Conservation (phyloP, 345 rosid species). For the Brassica rapa region DNA sequence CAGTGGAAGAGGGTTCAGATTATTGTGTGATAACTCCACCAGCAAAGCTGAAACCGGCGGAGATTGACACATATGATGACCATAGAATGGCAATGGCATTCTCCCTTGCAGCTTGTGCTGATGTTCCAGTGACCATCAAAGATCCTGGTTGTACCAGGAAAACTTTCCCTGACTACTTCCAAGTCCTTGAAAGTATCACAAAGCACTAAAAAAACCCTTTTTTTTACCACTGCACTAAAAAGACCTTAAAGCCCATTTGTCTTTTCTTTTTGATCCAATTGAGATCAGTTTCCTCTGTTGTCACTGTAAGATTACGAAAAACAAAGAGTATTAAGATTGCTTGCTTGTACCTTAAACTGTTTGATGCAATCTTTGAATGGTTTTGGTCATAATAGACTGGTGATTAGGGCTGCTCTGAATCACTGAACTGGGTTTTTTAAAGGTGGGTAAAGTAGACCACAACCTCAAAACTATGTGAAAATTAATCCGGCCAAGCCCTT, state of each 20-base stretch:
- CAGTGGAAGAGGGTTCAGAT: conserved; percentile 95
- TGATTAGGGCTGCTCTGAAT: too few relatives aligned
- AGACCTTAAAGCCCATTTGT: background rate
- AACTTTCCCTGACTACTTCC: conserved; percentile 95
- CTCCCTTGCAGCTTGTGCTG: conserved; percentile 95
- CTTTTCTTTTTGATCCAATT: conserved; percentile 15
- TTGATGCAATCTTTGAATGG: conserved; percentile 42
- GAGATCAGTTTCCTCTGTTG: conserved; percentile 8
- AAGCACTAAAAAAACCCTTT: conserved; percentile 39
- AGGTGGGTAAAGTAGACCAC: too few relatives aligned
- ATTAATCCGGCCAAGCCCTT: background rate
- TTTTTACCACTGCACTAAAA: conserved; percentile 40
- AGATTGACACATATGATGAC: conserved; percentile 93
- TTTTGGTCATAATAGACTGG: background rate
- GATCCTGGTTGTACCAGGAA: conserved; percentile 94
- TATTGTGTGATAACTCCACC: conserved; percentile 97
- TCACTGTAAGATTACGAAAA: conserved; percentile 17
- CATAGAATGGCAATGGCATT: conserved; percentile 99
- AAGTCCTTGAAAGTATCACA: conserved; percentile 74
- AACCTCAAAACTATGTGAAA: background rate
- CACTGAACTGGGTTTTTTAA: too few relatives aligned
- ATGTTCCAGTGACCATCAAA: conserved; percentile 85
- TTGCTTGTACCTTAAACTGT: background rate
- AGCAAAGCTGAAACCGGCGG: conserved; percentile 63
- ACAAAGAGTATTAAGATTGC: conserved; percentile 6